These are phyloP conservation scores for Xylariaceae sp. DNA, from an alignment of 2,329 filamentous ascomycete species.

Conservation along the genomic window DNA sequence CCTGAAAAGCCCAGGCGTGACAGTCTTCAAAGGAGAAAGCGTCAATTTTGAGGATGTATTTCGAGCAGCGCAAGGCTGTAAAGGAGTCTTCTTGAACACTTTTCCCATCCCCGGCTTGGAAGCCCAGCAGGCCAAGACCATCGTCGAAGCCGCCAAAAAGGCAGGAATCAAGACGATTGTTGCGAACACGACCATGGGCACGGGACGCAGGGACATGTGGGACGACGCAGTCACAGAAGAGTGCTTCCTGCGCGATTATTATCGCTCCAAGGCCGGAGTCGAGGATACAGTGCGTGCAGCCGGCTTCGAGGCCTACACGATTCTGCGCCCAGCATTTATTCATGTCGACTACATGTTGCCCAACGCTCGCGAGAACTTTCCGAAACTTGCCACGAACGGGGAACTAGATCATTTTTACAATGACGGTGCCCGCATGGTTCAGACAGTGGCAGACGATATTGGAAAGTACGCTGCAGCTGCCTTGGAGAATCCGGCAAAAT, in stretches of 20 bases:
- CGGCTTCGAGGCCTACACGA: constrained; percentile 42
- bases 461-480: constrained; percentile 44
- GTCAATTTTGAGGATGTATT: constrained; percentile 40
- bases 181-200: constrained; percentile 33
- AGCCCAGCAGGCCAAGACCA: constrained; percentile 39
- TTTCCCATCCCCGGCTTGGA: constrained; percentile 35
- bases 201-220: constrained; percentile 32
- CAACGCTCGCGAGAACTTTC: constrained; percentile 35
- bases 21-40: constrained; percentile 46
- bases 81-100: constrained; percentile 37
- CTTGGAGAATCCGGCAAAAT: constrained; percentile 39
- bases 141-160: constrained; percentile 41
- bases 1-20: constrained; percentile 38
- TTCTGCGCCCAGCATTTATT: constrained; percentile 42
- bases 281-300: constrained; percentile 42
- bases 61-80: constrained; percentile 43
- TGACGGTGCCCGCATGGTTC: constrained; percentile 32
- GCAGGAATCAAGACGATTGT: constrained; percentile 42
- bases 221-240: constrained; percentile 25
- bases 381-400: constrained; percentile 35
- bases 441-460: constrained; percentile 41
- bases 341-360: constrained; percentile 39
- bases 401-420: constrained; percentile 37
- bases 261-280: constrained; percentile 45
- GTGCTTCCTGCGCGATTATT: constrained; percentile 40